These are phyloP conservation scores for Lycium ferocissimum DNA, from an alignment of 257 asterid species.

Conservation along the genomic window DNA sequence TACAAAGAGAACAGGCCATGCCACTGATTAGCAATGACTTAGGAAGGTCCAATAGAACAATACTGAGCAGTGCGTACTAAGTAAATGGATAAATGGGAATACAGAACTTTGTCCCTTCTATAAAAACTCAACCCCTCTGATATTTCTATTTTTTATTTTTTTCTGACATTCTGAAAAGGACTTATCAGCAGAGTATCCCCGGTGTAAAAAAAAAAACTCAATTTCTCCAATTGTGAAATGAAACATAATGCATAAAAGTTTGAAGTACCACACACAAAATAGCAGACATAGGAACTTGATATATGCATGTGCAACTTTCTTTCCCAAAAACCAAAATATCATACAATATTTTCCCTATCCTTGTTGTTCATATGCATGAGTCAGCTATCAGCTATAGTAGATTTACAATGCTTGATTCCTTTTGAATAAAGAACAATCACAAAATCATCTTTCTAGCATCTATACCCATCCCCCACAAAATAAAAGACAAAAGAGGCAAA, in stretches of 20 bases:
- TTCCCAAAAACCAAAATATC: not conserved
- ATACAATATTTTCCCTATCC: not conserved
- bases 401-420: conserved; percentile 17
- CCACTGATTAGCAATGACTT: not conserved
- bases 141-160: not conserved
- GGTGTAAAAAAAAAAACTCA: not conserved
- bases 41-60: not conserved
- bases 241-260: conserved; percentile 16
- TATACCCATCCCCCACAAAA: not conserved
- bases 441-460: conserved; percentile 12
- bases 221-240: not conserved
- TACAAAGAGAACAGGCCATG: not conserved
- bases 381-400: not conserved
- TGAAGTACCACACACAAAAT: not conserved
- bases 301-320: not conserved
- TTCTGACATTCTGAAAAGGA: not conserved
- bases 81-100: not conserved
- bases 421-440: not conserved
- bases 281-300: conserved; percentile 19
- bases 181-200: not conserved
- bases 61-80: not conserved
- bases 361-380: not conserved
- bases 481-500: not conserved
- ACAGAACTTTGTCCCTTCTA: not conserved
- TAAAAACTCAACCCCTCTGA: not conserved